Percentiles rank a stretch among this genome's conserved stretches.
These are phyloP conservation scores for Lepidium africanum DNA, from an alignment of 345 rosid genomes.

Conservation along the genomic window DNA sequence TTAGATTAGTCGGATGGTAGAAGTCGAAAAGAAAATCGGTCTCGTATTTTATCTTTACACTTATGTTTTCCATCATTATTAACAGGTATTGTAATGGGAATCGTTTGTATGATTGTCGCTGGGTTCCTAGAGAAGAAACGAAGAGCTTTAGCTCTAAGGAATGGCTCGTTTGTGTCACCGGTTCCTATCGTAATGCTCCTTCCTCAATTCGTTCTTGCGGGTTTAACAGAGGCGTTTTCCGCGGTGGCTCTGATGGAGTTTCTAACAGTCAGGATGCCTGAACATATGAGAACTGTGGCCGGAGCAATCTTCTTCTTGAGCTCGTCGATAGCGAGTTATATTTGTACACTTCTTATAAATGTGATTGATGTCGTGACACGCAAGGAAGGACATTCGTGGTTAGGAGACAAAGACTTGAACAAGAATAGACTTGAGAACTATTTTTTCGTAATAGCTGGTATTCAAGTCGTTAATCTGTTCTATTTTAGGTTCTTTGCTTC, in stretches of 20 bases:
- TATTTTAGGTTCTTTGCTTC: constrained; percentile 50
- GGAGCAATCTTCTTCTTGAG: constrained; percentile 69
- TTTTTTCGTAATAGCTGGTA: constrained; percentile 39
- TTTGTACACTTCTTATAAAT: constrained; percentile 40
- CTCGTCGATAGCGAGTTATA: constrained; percentile 45
- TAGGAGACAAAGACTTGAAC: constrained; percentile 60
- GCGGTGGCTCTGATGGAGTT: constrained; percentile 66
- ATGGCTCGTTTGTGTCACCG: constrained; percentile 39
- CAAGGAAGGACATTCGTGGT: constrained; percentile 32
- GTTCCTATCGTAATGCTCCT: constrained; percentile 33
- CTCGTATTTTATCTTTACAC: too few species aligned
- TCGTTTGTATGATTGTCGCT: constrained; percentile 46
- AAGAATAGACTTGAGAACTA: constrained; percentile 43
- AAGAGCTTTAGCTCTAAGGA: constrained; percentile 34
- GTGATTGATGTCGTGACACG: constrained; percentile 27
- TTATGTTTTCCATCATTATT: too few species aligned
- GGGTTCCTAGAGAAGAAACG: constrained; percentile 44
- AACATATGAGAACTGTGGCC: constrained; percentile 63
- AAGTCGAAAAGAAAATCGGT: too few species aligned
- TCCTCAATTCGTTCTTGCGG: constrained; percentile 62
- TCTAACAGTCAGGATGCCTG: constrained; percentile 58
- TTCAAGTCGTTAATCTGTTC: constrained; percentile 36
- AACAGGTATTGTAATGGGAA: constrained; percentile 37
- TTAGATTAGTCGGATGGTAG: too few species aligned
- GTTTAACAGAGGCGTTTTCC: constrained; percentile 63